Base-by-base conservation (phyloP, 176 grass and related monocot species). In the Musa acuminata region DNA sequence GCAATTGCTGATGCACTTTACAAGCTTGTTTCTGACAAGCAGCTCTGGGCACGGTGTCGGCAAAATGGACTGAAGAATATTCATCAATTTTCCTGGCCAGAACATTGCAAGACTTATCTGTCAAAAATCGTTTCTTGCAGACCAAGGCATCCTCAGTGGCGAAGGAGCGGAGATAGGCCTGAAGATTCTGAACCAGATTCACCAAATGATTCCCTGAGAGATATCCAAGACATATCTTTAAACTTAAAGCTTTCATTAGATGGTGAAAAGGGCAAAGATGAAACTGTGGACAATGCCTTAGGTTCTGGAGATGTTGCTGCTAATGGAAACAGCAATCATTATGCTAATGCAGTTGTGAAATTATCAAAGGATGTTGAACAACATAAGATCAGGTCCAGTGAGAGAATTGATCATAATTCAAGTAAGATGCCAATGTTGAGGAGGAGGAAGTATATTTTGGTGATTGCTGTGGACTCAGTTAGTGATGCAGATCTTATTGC, bases 91-190 rank as follows among this genome's bases (percentile, higher is more conserved):
- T 93, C 90, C 21, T 93, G 90, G 90, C 82, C 90, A 78, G 84
- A 93, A 83, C 90, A 93, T 81, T 93, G 90, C 79, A 89, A 87
- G n/a, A 93, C 84, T 55, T 93, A 93, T 79, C 76, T 93, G 67
- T 83, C 83, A 77, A 84, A 74, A 68, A 52, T 93, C 53, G 76
- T 59, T 67, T 78, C 76, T 1, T 82, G 86, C 70, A 85, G 86
- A 74, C 80, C 80, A 24, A 87, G 90, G 73, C 87, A 93, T 81
- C 90, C 87, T 17, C 77, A 69, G 3, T 93, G 90, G 90, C 79
- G 80, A 83, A 89, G 49, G 77, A 83, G 49, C 24, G 67, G 85
- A 72, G 81, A 82, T 81, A 58, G 78, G 19, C 65, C 53, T 83
- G 84, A 87, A 87, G 72, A 84, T 66, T 89, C 86, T 67, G 84